Percentiles rank a stretch among this genome's conserved stretches.
Conservation (phyloP, 2,329 filamentous ascomycete genomes). For the Aureobasidium sp. region DNA sequence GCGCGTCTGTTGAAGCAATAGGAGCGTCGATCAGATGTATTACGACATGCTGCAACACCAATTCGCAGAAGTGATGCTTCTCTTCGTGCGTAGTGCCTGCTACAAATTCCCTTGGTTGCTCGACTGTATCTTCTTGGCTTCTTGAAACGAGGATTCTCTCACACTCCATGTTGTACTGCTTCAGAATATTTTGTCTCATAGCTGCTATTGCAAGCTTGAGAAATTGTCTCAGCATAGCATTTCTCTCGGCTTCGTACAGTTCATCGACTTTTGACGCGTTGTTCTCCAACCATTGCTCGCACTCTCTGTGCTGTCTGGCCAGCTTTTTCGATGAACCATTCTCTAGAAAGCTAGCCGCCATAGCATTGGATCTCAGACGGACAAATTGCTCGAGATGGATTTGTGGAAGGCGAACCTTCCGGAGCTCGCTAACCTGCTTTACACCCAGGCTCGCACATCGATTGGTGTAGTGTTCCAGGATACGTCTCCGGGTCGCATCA, state of each 20-base stretch:
- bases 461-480: neutral
- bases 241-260: neutral
- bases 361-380: neutral
- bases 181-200: neutral
- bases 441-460: neutral
- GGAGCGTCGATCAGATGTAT: neutral
- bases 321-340: neutral
- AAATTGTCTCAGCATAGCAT: neutral
- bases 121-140: neutral
- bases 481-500: neutral
- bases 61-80: neutral
- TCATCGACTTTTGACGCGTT: neutral
- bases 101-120: neutral
- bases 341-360: neutral
- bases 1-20: neutral
- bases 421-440: neutral
- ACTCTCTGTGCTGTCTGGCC: neutral
- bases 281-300: neutral
- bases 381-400: neutral
- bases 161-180: neutral
- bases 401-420: neutral
- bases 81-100: neutral
- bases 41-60: neutral
- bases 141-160: neutral
- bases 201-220: neutral